phyloP scores from a whole-genome alignment of 768 basidiomycete species.

The Calocera viscosa region DNA sequence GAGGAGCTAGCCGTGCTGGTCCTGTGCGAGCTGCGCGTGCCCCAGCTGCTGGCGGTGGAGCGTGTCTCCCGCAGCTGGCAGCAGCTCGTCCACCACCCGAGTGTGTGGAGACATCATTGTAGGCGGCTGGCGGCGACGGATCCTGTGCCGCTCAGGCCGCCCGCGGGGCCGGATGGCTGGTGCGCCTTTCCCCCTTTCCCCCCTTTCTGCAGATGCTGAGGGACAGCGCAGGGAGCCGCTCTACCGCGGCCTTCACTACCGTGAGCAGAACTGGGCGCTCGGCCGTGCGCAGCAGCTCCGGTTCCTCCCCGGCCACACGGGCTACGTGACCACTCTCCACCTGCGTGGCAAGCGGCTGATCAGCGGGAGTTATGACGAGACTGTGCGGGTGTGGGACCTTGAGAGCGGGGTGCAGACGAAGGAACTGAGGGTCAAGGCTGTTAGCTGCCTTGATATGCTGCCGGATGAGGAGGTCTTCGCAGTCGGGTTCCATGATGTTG shows the following conservation, averaged over 20 bases:
- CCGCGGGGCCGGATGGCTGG: conserved; percentile 60
- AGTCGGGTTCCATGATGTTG: conserved; percentile 85
- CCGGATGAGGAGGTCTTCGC: conserved; percentile 82
- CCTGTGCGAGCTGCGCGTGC: conserved; percentile 44
- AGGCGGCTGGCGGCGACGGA: conserved; percentile 59
- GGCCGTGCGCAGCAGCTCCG: conserved; percentile 63
- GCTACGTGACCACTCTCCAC: conserved; percentile 73
- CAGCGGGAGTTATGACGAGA: conserved; percentile 84
- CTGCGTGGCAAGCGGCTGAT: conserved; percentile 64
- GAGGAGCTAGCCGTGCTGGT: conserved; percentile 54
- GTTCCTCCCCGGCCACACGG: conserved; percentile 73
- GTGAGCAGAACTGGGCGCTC: conserved; percentile 70
- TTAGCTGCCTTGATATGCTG: conserved; percentile 70
- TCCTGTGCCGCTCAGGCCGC: conserved; percentile 51
- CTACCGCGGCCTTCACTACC: conserved; percentile 70
- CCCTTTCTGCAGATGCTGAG: not conserved
- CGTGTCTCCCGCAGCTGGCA: conserved; percentile 38
- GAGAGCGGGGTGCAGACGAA: conserved; percentile 53
- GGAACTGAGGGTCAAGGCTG: conserved; percentile 70
- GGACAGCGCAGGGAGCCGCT: conserved; percentile 41
- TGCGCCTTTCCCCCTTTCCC: conserved; percentile 28
- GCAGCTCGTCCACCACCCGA: conserved; percentile 44
- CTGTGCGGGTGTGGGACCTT: conserved; percentile 86
- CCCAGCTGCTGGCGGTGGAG: conserved; percentile 49
- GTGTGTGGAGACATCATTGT: conserved; percentile 67